Base-by-base conservation (phyloP, 306 rosid genomes). In the Quercus glauca region DNA sequence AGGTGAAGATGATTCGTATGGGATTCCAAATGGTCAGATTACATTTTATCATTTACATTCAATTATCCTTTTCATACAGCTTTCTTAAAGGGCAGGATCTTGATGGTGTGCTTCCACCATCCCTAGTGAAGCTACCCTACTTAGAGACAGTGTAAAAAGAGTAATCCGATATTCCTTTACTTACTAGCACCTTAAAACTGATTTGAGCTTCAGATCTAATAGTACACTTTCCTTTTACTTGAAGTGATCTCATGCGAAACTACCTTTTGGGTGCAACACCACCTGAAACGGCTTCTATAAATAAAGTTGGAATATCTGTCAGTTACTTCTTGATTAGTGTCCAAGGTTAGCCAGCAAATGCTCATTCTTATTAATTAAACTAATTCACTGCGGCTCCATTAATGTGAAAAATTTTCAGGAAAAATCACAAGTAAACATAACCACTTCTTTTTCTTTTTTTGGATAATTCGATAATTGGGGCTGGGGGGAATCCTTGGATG, bases 91-190 rank as follows among this genome's bases (percentile, higher is more conserved):
- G 60, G 28, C 83, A 79, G 49, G 81, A 83, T 25, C 86, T 83
- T 37, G 77, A n/a, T 75, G 86, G 86, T 37, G 83, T 71, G 74
- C 83, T 83, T 75, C 86, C 83, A 2, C 57, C 74, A 8, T 33
- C 86, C 14, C 43, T 83, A 45, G 80, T 21, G 6, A 83, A 79
- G 75, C 57, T 83, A 29, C 71, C 78, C 4, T 43, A 75, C 69
- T 45, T 83, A 29, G 20, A 75, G 26, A 6, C 3, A 20, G 55
- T 75, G 83, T 83, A 74, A 51, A 77, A n/a, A n/a, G 33, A 37
- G 28, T 29, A 29, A 33, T 59, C 15, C 13, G 26, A 15, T 49
- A 10, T n/a, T 51, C 33, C 1, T 59, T 35, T 2, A 10, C 12
- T 4, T 25, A 28, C 25, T 56, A 29, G 4, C 9, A 11, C 21